Percentiles rank a stretch among this genome's conserved stretches.
These are phyloP conservation scores for Paraconiothyrium sp. DNA, from an alignment of 2,329 filamentous ascomycete species.

Conservation along the genomic window DNA sequence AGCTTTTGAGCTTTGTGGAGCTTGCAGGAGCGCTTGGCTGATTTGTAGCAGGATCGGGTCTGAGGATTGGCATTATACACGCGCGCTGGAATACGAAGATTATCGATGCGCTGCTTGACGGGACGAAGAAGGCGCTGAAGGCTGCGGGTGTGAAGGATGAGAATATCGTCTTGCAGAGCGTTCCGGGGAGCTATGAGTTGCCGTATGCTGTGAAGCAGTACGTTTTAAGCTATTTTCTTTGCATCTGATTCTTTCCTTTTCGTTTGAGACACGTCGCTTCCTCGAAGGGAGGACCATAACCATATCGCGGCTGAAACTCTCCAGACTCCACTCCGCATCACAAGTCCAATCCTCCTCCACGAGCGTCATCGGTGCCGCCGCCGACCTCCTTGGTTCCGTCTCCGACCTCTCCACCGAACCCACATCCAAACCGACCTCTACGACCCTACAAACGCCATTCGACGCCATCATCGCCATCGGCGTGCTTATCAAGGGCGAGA, in stretches of 20 bases:
- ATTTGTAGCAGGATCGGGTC: conserved; percentile 57
- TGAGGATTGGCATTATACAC: conserved; percentile 95
- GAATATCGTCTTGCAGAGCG: conserved; percentile 89
- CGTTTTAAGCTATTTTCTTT: conserved; percentile 30
- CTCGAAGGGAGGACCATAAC: not conserved
- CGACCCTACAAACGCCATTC: conserved; percentile 69
- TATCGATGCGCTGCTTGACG: conserved; percentile 84
- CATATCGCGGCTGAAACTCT: not conserved
- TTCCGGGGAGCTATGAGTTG: conserved; percentile 94
- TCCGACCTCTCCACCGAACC: conserved; percentile 39
- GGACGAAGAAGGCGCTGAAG: conserved; percentile 80
- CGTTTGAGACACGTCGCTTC: not conserved
- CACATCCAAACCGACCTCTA: conserved; percentile 27
- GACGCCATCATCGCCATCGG: conserved; percentile 96
- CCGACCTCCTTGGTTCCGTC: conserved; percentile 58
- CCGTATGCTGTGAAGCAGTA: conserved; percentile 89
- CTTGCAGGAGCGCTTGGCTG: not conserved
- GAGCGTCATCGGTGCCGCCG: conserved; percentile 71
- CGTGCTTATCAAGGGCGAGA: conserved; percentile 97
- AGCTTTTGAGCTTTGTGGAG: not conserved
- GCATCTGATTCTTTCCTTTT: no score
- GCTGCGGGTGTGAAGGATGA: conserved; percentile 83
- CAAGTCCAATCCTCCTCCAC: conserved; percentile 76
- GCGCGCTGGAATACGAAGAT: conserved; percentile 93
- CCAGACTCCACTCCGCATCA: conserved; percentile 82